Conservation (phyloP, 2,329 filamentous ascomycete species). For the Phoma sp. region DNA sequence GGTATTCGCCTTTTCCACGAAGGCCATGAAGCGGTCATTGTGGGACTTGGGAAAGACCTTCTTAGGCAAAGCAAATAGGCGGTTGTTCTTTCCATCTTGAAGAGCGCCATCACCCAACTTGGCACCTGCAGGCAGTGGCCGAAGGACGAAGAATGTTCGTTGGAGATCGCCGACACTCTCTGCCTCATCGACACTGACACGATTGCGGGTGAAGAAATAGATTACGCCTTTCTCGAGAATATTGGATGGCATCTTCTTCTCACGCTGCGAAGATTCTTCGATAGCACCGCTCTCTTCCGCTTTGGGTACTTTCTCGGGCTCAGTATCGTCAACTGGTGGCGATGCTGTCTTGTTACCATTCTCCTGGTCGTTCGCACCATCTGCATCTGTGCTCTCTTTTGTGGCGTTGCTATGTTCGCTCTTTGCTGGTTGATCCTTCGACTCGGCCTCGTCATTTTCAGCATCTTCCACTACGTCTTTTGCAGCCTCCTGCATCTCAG, state of each 20-base stretch:
- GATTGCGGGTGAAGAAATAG: conserved; percentile 86
- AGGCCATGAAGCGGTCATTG: conserved; percentile 75
- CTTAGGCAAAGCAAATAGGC: conserved; percentile 81
- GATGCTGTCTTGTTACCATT: conserved; percentile 26
- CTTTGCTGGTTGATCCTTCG: conserved; percentile 24
- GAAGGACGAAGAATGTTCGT: conserved; percentile 79
- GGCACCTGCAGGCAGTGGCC: conserved; percentile 73
- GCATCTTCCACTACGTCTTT: conserved; percentile 11
- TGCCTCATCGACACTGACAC: conserved; percentile 75
- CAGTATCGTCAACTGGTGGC: conserved; percentile 31
- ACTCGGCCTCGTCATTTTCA: conserved; percentile 3
- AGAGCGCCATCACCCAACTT: conserved; percentile 67
- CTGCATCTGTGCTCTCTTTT: conserved; percentile 5
- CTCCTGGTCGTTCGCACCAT: conserved; percentile 33
- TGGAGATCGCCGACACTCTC: conserved; percentile 73
- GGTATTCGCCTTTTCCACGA: conserved; percentile 76
- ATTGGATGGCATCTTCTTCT: conserved; percentile 60
- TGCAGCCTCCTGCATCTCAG: conserved; percentile 25
- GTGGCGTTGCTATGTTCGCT: conserved; percentile 6
- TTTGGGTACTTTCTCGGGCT: conserved; percentile 5
- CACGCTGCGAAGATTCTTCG: conserved; percentile 57
- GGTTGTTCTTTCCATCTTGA: conserved; percentile 65
- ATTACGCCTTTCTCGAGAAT: conserved; percentile 88
- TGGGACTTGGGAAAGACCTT: conserved; percentile 76
- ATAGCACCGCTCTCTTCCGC: conserved; percentile 47